A percentile compares a stretch with the other conserved stretches of the same genome.
These are phyloP conservation scores for Tolypocladium amazonense DNA, from an alignment of 2,329 filamentous ascomycete genomes.

Conservation along the genomic window DNA sequence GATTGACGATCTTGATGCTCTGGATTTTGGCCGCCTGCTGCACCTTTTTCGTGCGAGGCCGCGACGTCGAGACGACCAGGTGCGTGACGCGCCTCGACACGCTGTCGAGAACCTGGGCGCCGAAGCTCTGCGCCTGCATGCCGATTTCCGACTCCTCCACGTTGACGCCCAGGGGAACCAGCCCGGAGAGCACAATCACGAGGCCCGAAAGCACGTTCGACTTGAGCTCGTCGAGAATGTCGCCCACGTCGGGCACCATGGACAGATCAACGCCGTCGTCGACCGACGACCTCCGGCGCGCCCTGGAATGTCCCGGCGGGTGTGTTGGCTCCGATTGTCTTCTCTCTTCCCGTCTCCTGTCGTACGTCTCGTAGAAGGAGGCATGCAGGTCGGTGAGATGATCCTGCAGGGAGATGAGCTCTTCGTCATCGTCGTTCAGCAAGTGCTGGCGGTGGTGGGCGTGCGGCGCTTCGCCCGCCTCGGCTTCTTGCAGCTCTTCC, in stretches of 20 bases:
- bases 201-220: conserved; percentile 61
- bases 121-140: conserved; percentile 77
- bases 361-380: conserved; percentile 76
- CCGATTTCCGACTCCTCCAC: conserved; percentile 77
- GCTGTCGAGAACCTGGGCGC: conserved; percentile 50
- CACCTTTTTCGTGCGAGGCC: conserved; percentile 82
- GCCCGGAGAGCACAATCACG: conserved; percentile 78
- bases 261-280: conserved; percentile 33
- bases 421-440: conserved; percentile 77
- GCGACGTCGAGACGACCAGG: conserved; percentile 58
- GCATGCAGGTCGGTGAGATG: conserved; percentile 67
- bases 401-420: conserved; percentile 65
- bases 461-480: conserved; percentile 14
- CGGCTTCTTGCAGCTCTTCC: conserved; percentile 29
- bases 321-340: conserved; percentile 23
- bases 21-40: conserved; percentile 71
- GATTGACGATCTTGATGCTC: conserved; percentile 81
- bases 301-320: conserved; percentile 20
- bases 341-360: conserved; percentile 35
- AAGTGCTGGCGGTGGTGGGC: conserved; percentile 56
- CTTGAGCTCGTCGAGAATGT: conserved; percentile 78
- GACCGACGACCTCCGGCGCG: conserved; percentile 18
- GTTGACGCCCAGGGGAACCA: conserved; percentile 74
- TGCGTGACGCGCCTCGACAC: conserved; percentile 59
- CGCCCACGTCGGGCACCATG: conserved; percentile 71